Conservation (phyloP, 192 early-diverging fungal genomes). For the Podila horticola region DNA sequence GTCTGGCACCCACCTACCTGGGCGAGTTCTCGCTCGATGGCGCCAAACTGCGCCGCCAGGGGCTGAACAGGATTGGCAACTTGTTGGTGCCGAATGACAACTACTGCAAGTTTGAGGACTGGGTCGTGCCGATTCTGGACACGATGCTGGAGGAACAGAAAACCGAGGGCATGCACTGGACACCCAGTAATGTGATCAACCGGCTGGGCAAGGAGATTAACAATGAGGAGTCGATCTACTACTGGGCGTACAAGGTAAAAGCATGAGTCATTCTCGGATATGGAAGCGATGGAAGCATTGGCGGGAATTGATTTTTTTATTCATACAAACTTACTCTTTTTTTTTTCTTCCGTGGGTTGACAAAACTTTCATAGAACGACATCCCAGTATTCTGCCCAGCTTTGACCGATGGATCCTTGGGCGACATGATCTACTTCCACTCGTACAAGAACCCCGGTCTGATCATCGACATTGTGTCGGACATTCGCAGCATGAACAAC, state of each 20-base stretch:
- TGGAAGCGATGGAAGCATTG: neutral
- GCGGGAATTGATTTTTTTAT: neutral
- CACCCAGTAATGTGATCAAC: slow-evolving; percentile 91
- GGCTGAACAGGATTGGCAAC: slow-evolving; percentile 97
- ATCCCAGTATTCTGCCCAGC: slow-evolving; percentile 99
- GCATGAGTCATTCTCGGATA: no score
- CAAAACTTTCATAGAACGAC: slow-evolving; percentile 76
- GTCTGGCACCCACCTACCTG: slow-evolving; percentile 88
- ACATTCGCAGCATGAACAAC: slow-evolving; percentile 93
- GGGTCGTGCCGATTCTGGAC: slow-evolving; percentile 96
- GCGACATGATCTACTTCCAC: slow-evolving; percentile 99
- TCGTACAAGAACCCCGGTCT: slow-evolving; percentile 95
- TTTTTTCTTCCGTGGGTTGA: slow-evolving; percentile 2
- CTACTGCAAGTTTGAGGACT: slow-evolving; percentile 99
- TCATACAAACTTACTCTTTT: neutral
- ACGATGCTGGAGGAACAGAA: slow-evolving; percentile 93
- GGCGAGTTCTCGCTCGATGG: slow-evolving; percentile 85
- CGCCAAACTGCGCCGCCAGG: slow-evolving; percentile 82
- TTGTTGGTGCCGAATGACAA: slow-evolving; percentile 98
- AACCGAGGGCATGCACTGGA: slow-evolving; percentile 77
- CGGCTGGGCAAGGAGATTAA: slow-evolving; percentile 91
- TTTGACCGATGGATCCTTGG: slow-evolving; percentile 96
- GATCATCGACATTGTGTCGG: slow-evolving; percentile 90
- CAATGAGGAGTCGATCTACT: slow-evolving; percentile 91
- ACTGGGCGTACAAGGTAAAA: slow-evolving; percentile 91